Base-by-base conservation (phyloP, 2,329 filamentous ascomycete species). In the Aspergillus sojae region DNA sequence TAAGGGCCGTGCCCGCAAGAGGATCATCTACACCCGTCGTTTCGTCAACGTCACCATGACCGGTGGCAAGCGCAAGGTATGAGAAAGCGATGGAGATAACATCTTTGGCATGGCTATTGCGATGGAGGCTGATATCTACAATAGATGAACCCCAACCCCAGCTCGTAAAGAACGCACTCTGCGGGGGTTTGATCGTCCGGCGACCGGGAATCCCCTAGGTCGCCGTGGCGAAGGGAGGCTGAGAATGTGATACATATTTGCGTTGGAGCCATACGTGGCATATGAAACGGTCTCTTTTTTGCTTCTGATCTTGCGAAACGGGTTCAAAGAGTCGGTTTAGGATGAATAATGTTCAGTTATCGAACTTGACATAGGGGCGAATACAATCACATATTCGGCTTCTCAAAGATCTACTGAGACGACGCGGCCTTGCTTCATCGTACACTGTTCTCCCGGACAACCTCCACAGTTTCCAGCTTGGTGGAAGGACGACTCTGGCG, bases 1-100 rank as follows among this genome's bases (percentile, higher is more conserved):
- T 81, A 97, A 97, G 90, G 94, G 94, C 80, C 93, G 94, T 80
- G 94, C 94, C 75, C 93, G 95, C 86, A 98, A 98, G 93, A 89
- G 94, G 79, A 89, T 96, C 82, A 89, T 88, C 82, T 97, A 97
- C 89, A 97, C 93, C 76, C 91, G 94, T 82, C 93, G 94, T 79
- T 98, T 98, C 87, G 94, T 98, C 75, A 97, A 98, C 85, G 93
- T 98, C 80, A 95, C 92, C 79, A 88, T 97, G 84, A 96, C 94
- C 72, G 94, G 93, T 83, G 94, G 94, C 86, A 98, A 98, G 94
- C 88, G 94, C 84, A 97, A 97, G 93, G 93, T 95, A 83, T 79
- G 69, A 65, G 28, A 36, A 55, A 21, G n/a, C 14, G 52, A 60
- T 52, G 19, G 28, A 43, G 4, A 41, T 23, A 50, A 48, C 21